Evolutionary conservation across 2,329 filamentous ascomycete species (phyloP).

Genomic region (Huntiella moniliformis): DNA sequence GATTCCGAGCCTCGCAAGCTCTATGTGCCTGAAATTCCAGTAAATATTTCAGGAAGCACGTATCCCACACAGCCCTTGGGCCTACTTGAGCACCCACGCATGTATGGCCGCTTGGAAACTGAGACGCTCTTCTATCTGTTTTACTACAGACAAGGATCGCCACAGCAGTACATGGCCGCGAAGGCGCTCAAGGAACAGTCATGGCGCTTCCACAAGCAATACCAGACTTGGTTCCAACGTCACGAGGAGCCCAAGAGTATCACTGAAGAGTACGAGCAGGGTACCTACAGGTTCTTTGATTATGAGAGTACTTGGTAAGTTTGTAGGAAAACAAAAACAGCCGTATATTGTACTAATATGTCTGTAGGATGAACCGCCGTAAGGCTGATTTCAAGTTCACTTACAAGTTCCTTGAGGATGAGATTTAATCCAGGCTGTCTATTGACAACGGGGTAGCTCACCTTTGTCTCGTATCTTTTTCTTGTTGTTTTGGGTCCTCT

Average conservation of each 20-base stretch:
- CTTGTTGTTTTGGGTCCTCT: too few species aligned
- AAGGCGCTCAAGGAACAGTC: constrained; percentile 97
- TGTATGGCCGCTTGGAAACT: constrained; percentile 80
- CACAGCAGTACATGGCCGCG: constrained; percentile 87
- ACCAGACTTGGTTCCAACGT: constrained; percentile 97
- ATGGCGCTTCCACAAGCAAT: constrained; percentile 99
- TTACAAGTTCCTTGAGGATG: constrained; percentile 94
- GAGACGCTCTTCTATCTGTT: constrained; percentile 98
- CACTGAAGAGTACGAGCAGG: constrained; percentile 96
- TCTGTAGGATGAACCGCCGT: constrained; percentile 80
- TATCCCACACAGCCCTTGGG: constrained; percentile 86
- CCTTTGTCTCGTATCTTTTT: too few species aligned
- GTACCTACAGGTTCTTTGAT: constrained; percentile 97
- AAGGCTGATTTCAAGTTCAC: constrained; percentile 98
- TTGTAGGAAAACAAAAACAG: neutral
- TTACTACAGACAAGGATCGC: constrained; percentile 93
- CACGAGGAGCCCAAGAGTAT: constrained; percentile 98
- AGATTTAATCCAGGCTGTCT: constrained; percentile 32
- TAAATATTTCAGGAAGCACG: constrained; percentile 54
- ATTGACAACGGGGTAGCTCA: neutral
- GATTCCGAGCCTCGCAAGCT: constrained; percentile 70
- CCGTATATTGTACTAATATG: neutral
- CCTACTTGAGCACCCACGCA: constrained; percentile 75
- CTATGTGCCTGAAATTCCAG: constrained; percentile 68
- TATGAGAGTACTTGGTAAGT: constrained; percentile 96